Evolutionary conservation across 2,329 filamentous ascomycete genomes (phyloP).

Genomic region (Penicillium expansum): DNA sequence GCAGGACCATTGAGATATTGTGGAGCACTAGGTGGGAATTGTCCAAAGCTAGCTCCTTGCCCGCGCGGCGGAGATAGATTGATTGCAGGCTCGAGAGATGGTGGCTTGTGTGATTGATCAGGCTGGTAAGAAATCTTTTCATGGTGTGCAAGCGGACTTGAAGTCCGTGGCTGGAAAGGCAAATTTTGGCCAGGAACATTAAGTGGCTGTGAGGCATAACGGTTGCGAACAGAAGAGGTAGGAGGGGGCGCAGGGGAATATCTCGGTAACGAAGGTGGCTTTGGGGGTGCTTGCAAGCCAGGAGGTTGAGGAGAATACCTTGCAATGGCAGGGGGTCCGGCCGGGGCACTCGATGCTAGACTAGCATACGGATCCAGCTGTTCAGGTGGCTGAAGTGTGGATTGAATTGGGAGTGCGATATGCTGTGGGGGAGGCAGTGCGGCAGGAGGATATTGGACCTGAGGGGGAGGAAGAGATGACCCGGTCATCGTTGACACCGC

Average conservation of each 20-base stretch:
- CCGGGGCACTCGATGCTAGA: conserved; percentile 28
- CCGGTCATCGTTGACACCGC: conserved; percentile 19
- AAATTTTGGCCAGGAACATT: conserved; percentile 35
- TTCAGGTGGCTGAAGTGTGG: conserved; percentile 34
- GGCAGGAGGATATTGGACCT: conserved; percentile 14
- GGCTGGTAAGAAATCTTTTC: conserved; percentile 38
- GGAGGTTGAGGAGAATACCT: conserved; percentile 45
- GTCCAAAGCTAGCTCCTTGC: conserved; percentile 23
- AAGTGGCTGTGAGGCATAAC: conserved; percentile 42
- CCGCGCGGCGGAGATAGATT: conserved; percentile 22
- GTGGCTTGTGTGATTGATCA: conserved; percentile 20
- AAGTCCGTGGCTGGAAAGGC: conserved; percentile 61
- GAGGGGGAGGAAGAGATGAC: neutral
- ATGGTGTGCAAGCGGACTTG: conserved; percentile 61
- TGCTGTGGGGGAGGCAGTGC: conserved; percentile 22
- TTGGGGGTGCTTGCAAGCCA: conserved; percentile 30
- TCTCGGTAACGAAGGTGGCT: conserved; percentile 39
- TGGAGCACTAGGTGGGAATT: conserved; percentile 15
- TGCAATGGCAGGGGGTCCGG: conserved; percentile 33
- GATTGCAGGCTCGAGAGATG: conserved; percentile 27
- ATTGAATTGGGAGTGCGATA: conserved; percentile 15
- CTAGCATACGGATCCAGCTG: conserved; percentile 33
- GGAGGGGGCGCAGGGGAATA: conserved; percentile 48
- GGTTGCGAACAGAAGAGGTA: conserved; percentile 30
- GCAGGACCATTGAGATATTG: conserved; percentile 8